Base-by-base conservation (phyloP, 306 rosid species). In the Astragalus membranaceus region DNA sequence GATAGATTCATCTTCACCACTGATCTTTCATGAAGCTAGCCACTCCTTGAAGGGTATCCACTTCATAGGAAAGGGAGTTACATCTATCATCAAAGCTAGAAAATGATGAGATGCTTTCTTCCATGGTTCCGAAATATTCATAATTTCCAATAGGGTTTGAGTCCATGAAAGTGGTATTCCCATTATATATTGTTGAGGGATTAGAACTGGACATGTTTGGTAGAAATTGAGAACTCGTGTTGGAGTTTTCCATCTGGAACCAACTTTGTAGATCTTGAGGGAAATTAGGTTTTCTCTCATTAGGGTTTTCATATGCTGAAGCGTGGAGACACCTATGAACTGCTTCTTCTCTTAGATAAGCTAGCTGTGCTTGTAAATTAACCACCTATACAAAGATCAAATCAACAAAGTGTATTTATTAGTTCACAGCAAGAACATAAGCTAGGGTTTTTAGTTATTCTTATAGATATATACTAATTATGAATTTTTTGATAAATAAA, bases 281-380 rank as follows among this genome's bases (percentile, higher is more conserved):
- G 20, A 55, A 77, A 37, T 6, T 16, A 65, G 85, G 77, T 74
- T 89, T 86, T 70, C 79, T 86, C 67, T 77, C 89, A 51, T 85
- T 91, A 83, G 92, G 91, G 87, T 82, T 89, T 78, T 63, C 79
- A 60, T 65, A 47, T 7, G 59, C 72, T 30, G 90, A 81, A 71
- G 48, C 73, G 69, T 82, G 87, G 29, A 78, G 29, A 76, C 82
- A 77, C 76, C 81, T 85, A 43, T 87, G 88, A 26, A 87, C 67
- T 44, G 87, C 85, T 83, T 89, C 89, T 71, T 95, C 95, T 79
- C 81, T 91, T 5, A 95, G 69, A 78, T 63, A 80, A 86, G 91
- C 92, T 29, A 95, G 81, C 14, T 91, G 97, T 58, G 96, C 91
- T 78, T 95, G 99, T 62, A 95, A 83, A 82, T 70, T 89, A 3